Base-by-base conservation (phyloP, 2,329 filamentous ascomycete genomes). In the Fusarium cyanostomum region DNA sequence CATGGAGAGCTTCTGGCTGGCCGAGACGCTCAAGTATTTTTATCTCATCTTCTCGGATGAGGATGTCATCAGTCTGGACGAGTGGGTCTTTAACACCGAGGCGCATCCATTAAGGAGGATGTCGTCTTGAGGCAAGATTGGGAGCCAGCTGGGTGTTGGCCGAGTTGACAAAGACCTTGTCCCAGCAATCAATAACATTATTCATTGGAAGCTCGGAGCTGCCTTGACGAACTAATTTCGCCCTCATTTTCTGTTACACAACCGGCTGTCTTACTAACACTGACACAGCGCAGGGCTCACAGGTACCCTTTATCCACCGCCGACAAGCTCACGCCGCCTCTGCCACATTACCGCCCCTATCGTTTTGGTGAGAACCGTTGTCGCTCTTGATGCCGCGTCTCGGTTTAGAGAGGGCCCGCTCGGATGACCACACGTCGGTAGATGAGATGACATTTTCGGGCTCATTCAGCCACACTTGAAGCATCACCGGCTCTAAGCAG, bases 21-120 rank as follows among this genome's bases (percentile, higher is more conserved):
- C 86, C 0, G 89, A 92, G 78, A 92, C 89, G 26, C 76, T 92
- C 59, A 92, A 92, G 76, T 92, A 92, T 60, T 91, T 92, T 48
- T 92, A 89, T 63, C 71, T 92, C 37, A 82, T 92, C 24, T 92
- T 92, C 68, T 85, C 84, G n/a, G 84, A 89, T 38, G 84, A 87
- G 2, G 79, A 83, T 11, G 66, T 86, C 15, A 77, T 91, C 18
- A 89, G 83, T 70, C 69, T 92, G 70, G 90, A 92, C 72, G 83
- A 91, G 5, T 92, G 83, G 76, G 88, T 92, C 37, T 77, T 88
- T 45, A 85, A 84, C 56, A 85, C 83, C 0, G 83, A 84, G 68
- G 82, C 81, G 0, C 83, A 85, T 65, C 82, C 83, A 1, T 71
- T 80, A 21, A 70, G 59, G 41, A 64, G 75, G 21, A 61, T 52